Percentiles rank a stretch among this genome's conserved stretches.
Evolutionary conservation across 106 monocot genomes (phyloP).

Genomic region (Dioscorea dumetorum): DNA sequence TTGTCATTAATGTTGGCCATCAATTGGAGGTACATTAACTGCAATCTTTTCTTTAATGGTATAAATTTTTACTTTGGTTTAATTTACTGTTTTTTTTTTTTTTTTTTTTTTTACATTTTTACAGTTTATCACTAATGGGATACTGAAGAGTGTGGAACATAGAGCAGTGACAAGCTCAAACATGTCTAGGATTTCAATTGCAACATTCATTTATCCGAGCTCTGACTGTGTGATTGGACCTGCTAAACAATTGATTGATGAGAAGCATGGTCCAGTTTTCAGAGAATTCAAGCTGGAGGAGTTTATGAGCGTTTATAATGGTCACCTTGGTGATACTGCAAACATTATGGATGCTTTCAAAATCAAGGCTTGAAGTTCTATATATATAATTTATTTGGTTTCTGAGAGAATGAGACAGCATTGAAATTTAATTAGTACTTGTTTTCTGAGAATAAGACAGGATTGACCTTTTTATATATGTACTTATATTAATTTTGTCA

Average conservation of each 20-base stretch:
- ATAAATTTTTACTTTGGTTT: too few relatives aligned
- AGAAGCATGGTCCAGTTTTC: neutral
- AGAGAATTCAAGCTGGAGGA: neutral
- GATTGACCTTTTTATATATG: too few relatives aligned
- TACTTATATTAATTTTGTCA: too few relatives aligned
- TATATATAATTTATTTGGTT: too few relatives aligned
- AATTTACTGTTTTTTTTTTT: neutral
- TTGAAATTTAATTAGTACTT: too few relatives aligned
- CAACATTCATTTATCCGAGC: conserved; percentile 6
- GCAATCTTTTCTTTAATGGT: too few relatives aligned
- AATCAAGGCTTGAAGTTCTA: neutral
- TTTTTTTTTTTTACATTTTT: neutral
- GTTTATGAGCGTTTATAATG: neutral
- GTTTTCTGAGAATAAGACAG: too few relatives aligned
- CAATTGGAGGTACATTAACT: conserved; percentile 21
- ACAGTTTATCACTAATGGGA: conserved; percentile 13
- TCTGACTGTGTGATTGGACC: conserved; percentile 9
- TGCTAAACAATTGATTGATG: neutral
- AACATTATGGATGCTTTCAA: neutral
- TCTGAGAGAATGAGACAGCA: too few relatives aligned
- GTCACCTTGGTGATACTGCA: neutral
- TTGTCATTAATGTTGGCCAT: conserved; percentile 27
- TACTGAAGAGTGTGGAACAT: conserved; percentile 15
- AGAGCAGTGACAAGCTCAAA: conserved; percentile 14
- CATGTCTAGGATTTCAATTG: neutral